Evolutionary conservation across 208 protist genomes (phyloP), one percentile per base, ranked within the genome.

Genomic region (Wallacemonas sp.): DNA sequence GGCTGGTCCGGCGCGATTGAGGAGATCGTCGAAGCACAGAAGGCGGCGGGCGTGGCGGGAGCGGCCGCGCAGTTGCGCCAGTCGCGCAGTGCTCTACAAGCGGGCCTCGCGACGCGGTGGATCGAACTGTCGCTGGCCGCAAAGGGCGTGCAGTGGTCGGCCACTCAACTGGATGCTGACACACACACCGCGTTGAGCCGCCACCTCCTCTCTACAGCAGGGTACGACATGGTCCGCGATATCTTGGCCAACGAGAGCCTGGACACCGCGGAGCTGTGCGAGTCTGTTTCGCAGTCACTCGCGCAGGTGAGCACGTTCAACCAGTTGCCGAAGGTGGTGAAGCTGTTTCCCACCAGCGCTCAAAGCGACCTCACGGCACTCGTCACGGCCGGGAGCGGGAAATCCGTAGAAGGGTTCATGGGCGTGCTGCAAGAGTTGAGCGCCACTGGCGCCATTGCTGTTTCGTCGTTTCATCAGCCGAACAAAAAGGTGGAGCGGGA

Each of bases 401-500:
- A 82, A 37, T 63, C 59, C 15, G 53, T 90, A 0, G 76, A 72
- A 2, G 41, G 38, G 6, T 81, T 90, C 42, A 19, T 78, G 61
- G 69, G 69, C 27, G 36, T 65, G 22, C 71, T 93, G 32, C 72
- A 74, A 19, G 77, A 81, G 32, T 70, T 86, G 63, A 79, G 81
- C 61, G 26, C 76, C 24, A 59, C 71, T 12, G 79, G 76, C 13
- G 36, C 72, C 29, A 73, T 93, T 38, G 80, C 87, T 15, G 73
- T 93, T 15, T 73, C 83, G 12, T 60, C 73, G 12, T 93, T 93
- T 50, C 73, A 93, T 66, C 34, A 67, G 33, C 78, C 70, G 12
- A 90, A 79, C 63, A 93, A 93, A 58, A 88, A 87, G 63, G 19
- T 66, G 0, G 87, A 93, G 69, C 79, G 87, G 12, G 83, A 88